phyloP scores from a whole-genome alignment of 176 grass and related monocot species.

The Musa beccarii region DNA sequence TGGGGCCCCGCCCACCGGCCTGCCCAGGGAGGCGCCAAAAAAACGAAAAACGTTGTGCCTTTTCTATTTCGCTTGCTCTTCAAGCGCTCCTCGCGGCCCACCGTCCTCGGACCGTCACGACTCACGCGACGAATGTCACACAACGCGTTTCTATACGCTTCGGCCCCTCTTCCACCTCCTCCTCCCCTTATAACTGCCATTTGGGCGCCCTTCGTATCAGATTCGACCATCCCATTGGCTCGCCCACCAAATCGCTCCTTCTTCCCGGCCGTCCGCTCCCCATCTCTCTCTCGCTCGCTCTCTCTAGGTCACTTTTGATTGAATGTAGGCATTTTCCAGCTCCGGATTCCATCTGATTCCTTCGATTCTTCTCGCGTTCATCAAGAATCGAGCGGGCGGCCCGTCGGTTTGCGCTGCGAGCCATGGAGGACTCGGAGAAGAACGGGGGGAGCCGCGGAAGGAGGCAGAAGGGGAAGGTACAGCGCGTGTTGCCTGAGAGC shows the following conservation, averaged over 20 bases:
- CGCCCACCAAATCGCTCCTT: not conserved
- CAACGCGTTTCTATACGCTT: not conserved
- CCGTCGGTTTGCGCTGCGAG: not conserved
- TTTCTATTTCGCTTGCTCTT: not conserved
- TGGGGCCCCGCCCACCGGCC: not conserved
- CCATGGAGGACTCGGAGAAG: not conserved
- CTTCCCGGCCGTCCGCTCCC: not conserved
- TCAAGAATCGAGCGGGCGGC: not conserved
- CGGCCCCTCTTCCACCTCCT: not conserved
- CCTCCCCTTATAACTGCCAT: too few species aligned
- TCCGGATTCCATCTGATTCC: not conserved
- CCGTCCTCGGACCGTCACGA: not conserved
- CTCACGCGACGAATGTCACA: not conserved
- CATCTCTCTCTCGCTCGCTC: too few species aligned
- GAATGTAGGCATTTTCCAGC: too few species aligned
- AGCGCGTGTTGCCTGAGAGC: not conserved
- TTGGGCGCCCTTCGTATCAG: not conserved
- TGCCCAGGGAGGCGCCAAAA: not conserved
- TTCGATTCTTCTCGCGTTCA: not conserved
- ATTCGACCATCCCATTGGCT: not conserved
- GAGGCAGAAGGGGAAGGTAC: slow-evolving; percentile 8
- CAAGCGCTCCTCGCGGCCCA: not conserved
- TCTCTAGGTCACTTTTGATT: too few species aligned
- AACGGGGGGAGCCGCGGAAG: not conserved
- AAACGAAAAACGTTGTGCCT: not conserved